These are phyloP conservation scores for Olyra latifolia DNA, from an alignment of 176 grass and related monocot species.

Conservation along the genomic window DNA sequence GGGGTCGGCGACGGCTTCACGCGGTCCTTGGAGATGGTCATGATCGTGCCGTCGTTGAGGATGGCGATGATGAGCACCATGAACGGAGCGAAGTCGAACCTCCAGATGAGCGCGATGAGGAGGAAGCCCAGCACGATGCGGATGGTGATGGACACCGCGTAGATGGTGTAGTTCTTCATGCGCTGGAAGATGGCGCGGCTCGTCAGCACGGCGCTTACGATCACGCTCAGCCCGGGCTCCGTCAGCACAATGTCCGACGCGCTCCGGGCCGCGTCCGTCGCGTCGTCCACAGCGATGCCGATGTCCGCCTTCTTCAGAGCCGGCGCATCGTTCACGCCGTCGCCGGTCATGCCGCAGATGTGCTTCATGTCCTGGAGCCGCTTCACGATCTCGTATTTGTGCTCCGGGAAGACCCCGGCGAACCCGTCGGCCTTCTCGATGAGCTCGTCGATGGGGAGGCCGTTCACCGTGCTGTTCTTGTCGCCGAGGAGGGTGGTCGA, in stretches of 20 bases:
- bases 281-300: constrained; percentile 90
- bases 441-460: constrained; percentile 81
- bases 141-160: constrained; percentile 96
- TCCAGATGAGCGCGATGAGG: constrained; percentile 87
- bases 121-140: constrained; percentile 84
- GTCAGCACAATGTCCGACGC: constrained; percentile 96
- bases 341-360: constrained; percentile 92
- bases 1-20: constrained; percentile 69
- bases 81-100: constrained; percentile 91
- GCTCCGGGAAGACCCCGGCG: constrained; percentile 90
- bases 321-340: constrained; percentile 90
- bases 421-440: constrained; percentile 96
- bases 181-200: constrained; percentile 92
- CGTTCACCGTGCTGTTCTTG: constrained; percentile 54
- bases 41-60: constrained; percentile 97
- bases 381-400: constrained; percentile 98
- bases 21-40: constrained; percentile 95
- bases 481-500: constrained; percentile 80
- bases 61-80: constrained; percentile 98
- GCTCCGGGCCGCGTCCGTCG: constrained; percentile 82
- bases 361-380: constrained; percentile 78
- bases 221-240: constrained; percentile 86
- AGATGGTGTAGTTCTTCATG: constrained; percentile 99
- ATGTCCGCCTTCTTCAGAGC: constrained; percentile 98
- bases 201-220: constrained; percentile 75